Conservation (phyloP, 768 basidiomycete species). For the Mycena vitilis region DNA sequence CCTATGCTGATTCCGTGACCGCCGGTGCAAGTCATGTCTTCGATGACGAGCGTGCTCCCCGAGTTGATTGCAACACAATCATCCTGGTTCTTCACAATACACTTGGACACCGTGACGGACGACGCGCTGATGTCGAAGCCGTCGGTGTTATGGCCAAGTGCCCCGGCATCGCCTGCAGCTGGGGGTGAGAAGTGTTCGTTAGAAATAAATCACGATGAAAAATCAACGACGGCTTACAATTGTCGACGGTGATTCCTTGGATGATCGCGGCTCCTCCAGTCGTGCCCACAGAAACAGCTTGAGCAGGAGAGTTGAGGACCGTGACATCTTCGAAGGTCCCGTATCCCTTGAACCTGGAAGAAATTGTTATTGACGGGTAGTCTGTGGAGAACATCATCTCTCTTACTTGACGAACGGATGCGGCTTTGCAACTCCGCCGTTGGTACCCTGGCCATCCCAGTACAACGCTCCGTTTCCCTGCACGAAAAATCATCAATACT, state of each 20-base stretch:
- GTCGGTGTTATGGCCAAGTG: conserved; percentile 38
- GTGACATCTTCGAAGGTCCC: conserved; percentile 35
- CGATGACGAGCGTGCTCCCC: conserved; percentile 40
- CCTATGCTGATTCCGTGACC: conserved; percentile 68
- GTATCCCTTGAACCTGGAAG: conserved; percentile 30
- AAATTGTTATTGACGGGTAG: not conserved
- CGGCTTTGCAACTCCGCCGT: conserved; percentile 37
- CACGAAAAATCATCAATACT: not conserved
- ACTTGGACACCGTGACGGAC: conserved; percentile 31
- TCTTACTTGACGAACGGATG: conserved; percentile 36
- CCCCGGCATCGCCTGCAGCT: conserved; percentile 31
- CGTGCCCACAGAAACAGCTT: conserved; percentile 35
- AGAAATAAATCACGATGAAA: not conserved
- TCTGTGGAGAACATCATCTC: not conserved
- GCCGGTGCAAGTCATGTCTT: conserved; percentile 53
- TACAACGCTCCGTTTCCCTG: conserved; percentile 34
- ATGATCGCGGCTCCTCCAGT: conserved; percentile 25
- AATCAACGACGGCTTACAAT: conserved; percentile 12
- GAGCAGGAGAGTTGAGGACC: conserved; percentile 33
- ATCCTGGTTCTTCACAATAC: conserved; percentile 34
- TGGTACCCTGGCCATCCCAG: conserved; percentile 36
- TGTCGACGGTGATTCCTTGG: conserved; percentile 31
- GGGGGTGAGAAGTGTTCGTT: not conserved
- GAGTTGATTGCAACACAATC: conserved; percentile 37
- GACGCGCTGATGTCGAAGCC: conserved; percentile 36